These are phyloP conservation scores for Cladorrhinum samala DNA, from an alignment of 495 filamentous ascomycete species.

Conservation along the genomic window DNA sequence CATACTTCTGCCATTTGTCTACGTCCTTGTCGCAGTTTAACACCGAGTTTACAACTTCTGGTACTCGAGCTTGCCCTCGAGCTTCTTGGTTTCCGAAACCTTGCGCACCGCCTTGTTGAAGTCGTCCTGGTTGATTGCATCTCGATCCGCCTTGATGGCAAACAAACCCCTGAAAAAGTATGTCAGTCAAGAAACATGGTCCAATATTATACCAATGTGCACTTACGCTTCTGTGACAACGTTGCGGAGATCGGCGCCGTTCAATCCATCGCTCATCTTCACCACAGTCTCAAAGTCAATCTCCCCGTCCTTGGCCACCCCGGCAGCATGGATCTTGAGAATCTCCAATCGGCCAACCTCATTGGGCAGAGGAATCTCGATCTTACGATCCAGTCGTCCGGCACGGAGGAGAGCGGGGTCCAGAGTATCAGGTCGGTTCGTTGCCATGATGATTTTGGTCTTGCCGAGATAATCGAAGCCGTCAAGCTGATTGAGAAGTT, in stretches of 20 bases:
- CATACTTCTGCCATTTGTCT: too few relatives aligned
- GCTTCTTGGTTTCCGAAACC: slow-evolving; percentile 94
- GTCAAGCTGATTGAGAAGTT: slow-evolving; percentile 96
- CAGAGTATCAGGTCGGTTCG: slow-evolving; percentile 95
- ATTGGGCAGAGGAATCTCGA: slow-evolving; percentile 98
- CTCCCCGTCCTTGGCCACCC: slow-evolving; percentile 84
- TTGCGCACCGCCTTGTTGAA: slow-evolving; percentile 98
- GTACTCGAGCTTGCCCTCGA: slow-evolving; percentile 97
- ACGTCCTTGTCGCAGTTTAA: too few relatives aligned
- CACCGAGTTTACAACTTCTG: slow-evolving; percentile 97
- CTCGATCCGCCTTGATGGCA: slow-evolving; percentile 94
- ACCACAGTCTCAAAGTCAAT: slow-evolving; percentile 99
- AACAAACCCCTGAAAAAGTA: slow-evolving; percentile 66
- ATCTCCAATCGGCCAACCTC: slow-evolving; percentile 97
- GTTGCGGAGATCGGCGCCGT: slow-evolving; percentile 95
- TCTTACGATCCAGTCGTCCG: slow-evolving; percentile 92
- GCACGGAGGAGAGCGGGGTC: slow-evolving; percentile 93
- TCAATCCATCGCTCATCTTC: slow-evolving; percentile 98
- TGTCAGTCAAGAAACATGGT: slow-evolving; percentile 21
- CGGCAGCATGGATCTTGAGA: slow-evolving; percentile 91
- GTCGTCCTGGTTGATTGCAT: slow-evolving; percentile 94
- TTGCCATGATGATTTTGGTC: slow-evolving; percentile 99
- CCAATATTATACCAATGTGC: slow-evolving; percentile 1
- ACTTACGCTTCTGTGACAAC: slow-evolving; percentile 98
- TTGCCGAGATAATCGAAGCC: slow-evolving; percentile 99